phyloP scores from a whole-genome alignment of 805 yeast genomes.

The Ogataea thermomethanolica region DNA sequence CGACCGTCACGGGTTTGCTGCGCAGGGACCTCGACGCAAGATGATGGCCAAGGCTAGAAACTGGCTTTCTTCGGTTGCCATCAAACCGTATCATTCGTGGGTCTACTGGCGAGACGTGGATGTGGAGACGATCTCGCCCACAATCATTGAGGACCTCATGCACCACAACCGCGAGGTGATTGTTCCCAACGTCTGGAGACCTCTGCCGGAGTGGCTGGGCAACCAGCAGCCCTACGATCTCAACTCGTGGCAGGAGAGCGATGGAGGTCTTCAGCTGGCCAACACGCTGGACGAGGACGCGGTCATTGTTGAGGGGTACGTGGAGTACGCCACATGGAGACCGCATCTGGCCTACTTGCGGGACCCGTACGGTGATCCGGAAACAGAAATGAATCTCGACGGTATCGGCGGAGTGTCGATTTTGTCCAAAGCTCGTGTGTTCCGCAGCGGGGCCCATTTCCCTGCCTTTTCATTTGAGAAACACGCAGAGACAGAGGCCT shows the following conservation, averaged over 20 bases:
- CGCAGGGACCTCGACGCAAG: constrained; percentile 93
- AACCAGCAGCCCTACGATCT: constrained; percentile 82
- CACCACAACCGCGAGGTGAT: constrained; percentile 86
- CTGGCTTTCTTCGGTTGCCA: constrained; percentile 84
- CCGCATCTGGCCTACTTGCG: constrained; percentile 93
- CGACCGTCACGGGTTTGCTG: constrained; percentile 93
- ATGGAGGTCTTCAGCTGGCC: constrained; percentile 77
- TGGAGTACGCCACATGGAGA: constrained; percentile 97
- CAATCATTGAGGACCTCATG: constrained; percentile 89
- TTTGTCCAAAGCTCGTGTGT: constrained; percentile 80
- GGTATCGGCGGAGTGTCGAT: constrained; percentile 98
- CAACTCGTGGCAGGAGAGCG: constrained; percentile 83
- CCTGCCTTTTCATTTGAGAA: constrained; percentile 95
- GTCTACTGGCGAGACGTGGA: constrained; percentile 98
- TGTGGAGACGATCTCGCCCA: constrained; percentile 84
- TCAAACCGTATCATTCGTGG: constrained; percentile 91
- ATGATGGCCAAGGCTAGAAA: constrained; percentile 95
- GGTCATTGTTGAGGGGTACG: constrained; percentile 95
- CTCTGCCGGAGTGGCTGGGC: constrained; percentile 81
- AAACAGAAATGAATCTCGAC: constrained; percentile 87
- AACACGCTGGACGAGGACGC: constrained; percentile 83
- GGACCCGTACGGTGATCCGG: constrained; percentile 93
- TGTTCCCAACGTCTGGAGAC: constrained; percentile 94
- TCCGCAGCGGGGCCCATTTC: constrained; percentile 85
- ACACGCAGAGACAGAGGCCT: constrained; percentile 98